Evolutionary conservation across 2,329 filamentous ascomycete species (phyloP).

Genomic region (Aspergillus glaucus): DNA sequence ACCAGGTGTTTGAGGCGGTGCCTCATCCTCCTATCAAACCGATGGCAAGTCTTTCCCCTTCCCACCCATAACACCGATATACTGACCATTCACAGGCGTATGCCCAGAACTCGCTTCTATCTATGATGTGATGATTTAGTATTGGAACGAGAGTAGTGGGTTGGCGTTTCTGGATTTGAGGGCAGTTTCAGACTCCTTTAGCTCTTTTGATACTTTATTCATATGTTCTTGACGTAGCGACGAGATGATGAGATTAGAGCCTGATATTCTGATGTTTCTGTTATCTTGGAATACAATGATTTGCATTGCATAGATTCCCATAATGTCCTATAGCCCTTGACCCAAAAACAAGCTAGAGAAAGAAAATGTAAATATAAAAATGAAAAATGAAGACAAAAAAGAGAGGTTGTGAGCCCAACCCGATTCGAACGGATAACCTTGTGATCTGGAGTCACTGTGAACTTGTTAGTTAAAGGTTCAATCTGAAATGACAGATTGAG

Average conservation of each 20-base stretch:
- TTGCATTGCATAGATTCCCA: too few relatives aligned
- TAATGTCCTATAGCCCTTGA: too few relatives aligned
- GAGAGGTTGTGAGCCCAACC: constrained; percentile 6
- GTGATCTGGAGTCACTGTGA: not conserved
- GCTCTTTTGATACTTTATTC: not conserved
- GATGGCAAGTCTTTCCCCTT: constrained; percentile 52
- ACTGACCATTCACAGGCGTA: constrained; percentile 56
- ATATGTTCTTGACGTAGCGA: not conserved
- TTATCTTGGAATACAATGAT: not conserved
- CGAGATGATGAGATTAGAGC: not conserved
- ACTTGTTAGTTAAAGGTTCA: too few relatives aligned
- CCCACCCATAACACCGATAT: not conserved
- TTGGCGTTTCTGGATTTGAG: constrained; percentile 21
- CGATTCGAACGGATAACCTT: constrained; percentile 1
- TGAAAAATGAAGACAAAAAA: not conserved
- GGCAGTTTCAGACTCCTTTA: constrained; percentile 3
- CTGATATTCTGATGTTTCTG: constrained; percentile 6
- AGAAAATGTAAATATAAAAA: not conserved
- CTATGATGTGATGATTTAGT: constrained; percentile 52
- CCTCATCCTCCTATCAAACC: constrained; percentile 93
- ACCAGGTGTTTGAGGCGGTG: constrained; percentile 91
- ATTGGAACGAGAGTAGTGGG: constrained; percentile 14
- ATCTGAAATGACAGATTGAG: too few relatives aligned
- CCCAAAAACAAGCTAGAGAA: too few relatives aligned
- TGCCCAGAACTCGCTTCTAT: constrained; percentile 75